Evolutionary conservation across 2,329 filamentous ascomycete genomes (phyloP).

Genomic region (Fusarium citri): DNA sequence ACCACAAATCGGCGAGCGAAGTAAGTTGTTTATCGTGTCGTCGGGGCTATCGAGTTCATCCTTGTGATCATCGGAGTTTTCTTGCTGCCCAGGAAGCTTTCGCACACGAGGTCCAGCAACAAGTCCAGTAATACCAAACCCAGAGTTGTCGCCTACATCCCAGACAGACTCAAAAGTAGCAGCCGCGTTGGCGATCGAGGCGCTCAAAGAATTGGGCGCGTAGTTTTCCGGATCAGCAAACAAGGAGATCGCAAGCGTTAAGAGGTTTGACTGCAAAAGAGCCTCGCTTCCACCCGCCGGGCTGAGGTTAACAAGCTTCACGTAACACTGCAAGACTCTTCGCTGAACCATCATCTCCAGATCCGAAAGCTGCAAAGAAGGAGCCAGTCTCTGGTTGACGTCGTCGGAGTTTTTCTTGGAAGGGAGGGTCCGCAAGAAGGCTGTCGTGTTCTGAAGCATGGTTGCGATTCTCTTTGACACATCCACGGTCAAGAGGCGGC

Average conservation of each 20-base stretch:
- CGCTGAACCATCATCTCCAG: conserved; percentile 93
- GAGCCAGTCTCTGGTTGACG: conserved; percentile 82
- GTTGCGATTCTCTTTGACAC: conserved; percentile 91
- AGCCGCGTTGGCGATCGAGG: conserved; percentile 89
- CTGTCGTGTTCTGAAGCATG: conserved; percentile 95
- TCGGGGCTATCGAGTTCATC: conserved; percentile 70
- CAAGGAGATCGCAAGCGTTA: conserved; percentile 88
- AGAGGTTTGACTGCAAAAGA: conserved; percentile 88
- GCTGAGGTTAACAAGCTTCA: conserved; percentile 88
- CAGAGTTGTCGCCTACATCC: conserved; percentile 94
- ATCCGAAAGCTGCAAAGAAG: conserved; percentile 88
- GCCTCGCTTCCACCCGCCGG: conserved; percentile 87
- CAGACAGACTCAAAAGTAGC: conserved; percentile 93
- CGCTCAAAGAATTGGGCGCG: conserved; percentile 83
- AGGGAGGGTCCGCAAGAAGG: conserved; percentile 87
- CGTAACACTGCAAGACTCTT: conserved; percentile 93
- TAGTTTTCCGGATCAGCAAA: conserved; percentile 96
- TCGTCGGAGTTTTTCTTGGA: conserved; percentile 88
- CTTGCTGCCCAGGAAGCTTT: conserved; percentile 76
- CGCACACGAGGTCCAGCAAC: conserved; percentile 81
- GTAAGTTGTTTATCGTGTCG: conserved; percentile 69
- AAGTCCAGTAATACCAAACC: conserved; percentile 91
- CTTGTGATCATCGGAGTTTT: conserved; percentile 57
- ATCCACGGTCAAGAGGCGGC: conserved; percentile 89
- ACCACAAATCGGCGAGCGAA: conserved; percentile 79